phyloP scores from a whole-genome alignment of 2,329 filamentous ascomycete genomes.

The Verticillium alfalfae region DNA sequence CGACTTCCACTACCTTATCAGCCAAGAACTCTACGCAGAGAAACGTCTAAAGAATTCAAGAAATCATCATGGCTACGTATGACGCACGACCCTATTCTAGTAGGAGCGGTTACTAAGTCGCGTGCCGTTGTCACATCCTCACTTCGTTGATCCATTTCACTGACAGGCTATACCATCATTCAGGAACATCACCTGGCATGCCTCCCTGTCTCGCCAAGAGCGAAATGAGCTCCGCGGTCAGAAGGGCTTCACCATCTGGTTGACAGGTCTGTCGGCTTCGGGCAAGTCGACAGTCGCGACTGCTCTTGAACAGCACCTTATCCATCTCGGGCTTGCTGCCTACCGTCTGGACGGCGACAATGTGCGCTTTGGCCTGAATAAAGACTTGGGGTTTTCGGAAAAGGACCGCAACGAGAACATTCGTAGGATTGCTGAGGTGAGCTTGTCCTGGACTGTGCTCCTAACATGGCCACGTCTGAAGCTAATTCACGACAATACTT shows the following conservation, averaged over 20 bases:
- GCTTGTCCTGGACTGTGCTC: conserved; percentile 2
- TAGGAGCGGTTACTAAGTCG: background rate
- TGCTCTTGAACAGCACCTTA: conserved; percentile 92
- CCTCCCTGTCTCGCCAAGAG: conserved; percentile 72
- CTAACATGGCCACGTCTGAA: background rate
- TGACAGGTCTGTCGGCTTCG: conserved; percentile 91
- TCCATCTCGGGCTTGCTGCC: conserved; percentile 74
- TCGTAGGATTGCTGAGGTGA: conserved; percentile 79
- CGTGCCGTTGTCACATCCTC: background rate
- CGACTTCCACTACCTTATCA: background rate
- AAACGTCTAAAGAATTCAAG: no score
- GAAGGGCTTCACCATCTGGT: conserved; percentile 91
- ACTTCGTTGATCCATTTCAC: background rate
- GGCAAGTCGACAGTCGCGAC: conserved; percentile 97
- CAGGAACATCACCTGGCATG: conserved; percentile 90
- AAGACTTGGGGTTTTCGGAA: conserved; percentile 92
- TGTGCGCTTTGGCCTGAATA: conserved; percentile 95
- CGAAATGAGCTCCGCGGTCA: conserved; percentile 73
- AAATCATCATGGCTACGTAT: background rate
- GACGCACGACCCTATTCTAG: background rate
- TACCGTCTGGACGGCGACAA: conserved; percentile 99
- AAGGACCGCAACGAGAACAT: conserved; percentile 97
- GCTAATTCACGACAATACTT: background rate
- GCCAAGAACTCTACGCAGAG: no score
- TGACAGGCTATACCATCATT: background rate